These are phyloP conservation scores for Akebia trifoliata DNA, from an alignment of 164 flowering plant species.

Conservation along the genomic window DNA sequence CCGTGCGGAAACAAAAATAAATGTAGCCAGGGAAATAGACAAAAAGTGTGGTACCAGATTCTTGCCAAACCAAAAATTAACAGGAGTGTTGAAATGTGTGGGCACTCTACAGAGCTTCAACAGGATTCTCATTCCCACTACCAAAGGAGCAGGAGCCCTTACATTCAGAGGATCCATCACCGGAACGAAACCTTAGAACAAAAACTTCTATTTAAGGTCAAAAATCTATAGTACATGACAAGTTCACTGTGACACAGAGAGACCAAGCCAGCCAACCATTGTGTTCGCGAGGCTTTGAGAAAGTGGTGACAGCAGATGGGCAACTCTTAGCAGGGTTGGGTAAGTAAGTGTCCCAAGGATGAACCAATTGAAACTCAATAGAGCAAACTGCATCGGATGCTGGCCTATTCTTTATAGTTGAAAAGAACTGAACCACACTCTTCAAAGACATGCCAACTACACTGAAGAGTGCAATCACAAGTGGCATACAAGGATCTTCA, in stretches of 20 bases:
- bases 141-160: too few relatives aligned
- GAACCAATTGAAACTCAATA: conserved; percentile 79
- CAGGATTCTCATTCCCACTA: too few relatives aligned
- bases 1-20: too few relatives aligned
- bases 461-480: conserved; percentile 61
- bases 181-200: too few relatives aligned
- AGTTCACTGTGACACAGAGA: conserved; percentile 1
- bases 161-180: too few relatives aligned
- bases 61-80: too few relatives aligned
- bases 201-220: neutral
- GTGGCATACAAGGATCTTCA: conserved; percentile 68
- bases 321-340: conserved; percentile 58
- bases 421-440: conserved; percentile 65
- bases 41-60: too few relatives aligned
- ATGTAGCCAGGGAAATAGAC: too few relatives aligned
- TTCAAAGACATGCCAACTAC: conserved; percentile 74
- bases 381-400: conserved; percentile 72
- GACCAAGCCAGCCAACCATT: conserved; percentile 22
- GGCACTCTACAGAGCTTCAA: too few relatives aligned
- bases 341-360: conserved; percentile 68
- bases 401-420: conserved; percentile 46
- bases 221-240: neutral
- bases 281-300: conserved; percentile 13
- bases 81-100: too few relatives aligned
- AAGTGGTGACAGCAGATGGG: conserved; percentile 36